Evolutionary conservation across 345 rosid species (phyloP), one percentile per base, ranked within the genome.

Genomic region (Geranium brycei): DNA sequence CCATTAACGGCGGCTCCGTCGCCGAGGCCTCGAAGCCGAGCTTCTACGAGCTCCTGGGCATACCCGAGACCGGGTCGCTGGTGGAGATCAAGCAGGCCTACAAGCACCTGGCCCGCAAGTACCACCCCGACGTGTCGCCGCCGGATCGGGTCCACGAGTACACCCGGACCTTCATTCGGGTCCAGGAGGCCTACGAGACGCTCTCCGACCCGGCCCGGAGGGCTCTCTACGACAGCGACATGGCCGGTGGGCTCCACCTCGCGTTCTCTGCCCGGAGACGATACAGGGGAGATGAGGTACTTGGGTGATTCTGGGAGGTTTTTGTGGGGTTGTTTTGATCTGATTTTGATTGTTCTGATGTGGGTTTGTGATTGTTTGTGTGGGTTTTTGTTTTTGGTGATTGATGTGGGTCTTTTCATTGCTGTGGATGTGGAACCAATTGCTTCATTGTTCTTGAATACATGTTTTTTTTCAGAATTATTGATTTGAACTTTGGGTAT

Each of bases 231-330:
- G 68, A 70, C 19, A 31, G 23, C 31, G 66, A 64, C 13, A 16
- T 64, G 69, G 17, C 62, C 63, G 60, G 16, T 8, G 69, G 69
- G 8, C 31, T 64, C 23, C 60, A 62, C 5, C 3, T 56, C 32
- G 66, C 69, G 15, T 73, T 65, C 58, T 23, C 86, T 16, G 76
- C 80, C 64, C 51, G 82, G 59, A 77, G 79, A 41, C 68, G 80
- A 61, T 64, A 56, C 64, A 76, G 68, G 5, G 58, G 67, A 68
- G 82, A 83, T 58, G 74, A 77, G 86, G 93, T 87, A 73, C 57
- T 35, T 17, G 28, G 28, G 28, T 23, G 28, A 23, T 23, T 23
- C 28, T 23, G 28, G 28, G 28, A 23, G 2, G 28, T 23, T 23
- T 23, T 2, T 23, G 28, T 1, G 28, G 2, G 2, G 28, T 23